Percentiles rank a stretch among this genome's conserved stretches.
Evolutionary conservation across 2,329 filamentous ascomycete genomes (phyloP).

Genomic region (Lachnum nothofagi): DNA sequence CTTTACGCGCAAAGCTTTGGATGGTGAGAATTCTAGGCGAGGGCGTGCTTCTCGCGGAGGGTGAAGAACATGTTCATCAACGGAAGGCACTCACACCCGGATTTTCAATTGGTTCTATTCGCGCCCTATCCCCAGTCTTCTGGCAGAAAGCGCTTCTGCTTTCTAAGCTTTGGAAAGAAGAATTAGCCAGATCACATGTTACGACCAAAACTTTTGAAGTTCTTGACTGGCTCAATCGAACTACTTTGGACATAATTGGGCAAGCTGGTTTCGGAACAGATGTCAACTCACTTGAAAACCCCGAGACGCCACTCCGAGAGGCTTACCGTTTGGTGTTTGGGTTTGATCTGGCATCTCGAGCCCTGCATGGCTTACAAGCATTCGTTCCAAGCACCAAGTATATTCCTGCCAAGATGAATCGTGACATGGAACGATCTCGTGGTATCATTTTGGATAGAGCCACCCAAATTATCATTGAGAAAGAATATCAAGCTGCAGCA

Average conservation of each 20-base stretch:
- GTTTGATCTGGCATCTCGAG: conserved; percentile 43
- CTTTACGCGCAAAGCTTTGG: conserved; percentile 46
- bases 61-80: conserved; percentile 45
- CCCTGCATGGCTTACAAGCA: conserved; percentile 45
- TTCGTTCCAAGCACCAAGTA: conserved; percentile 40
- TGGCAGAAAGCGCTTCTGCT: conserved; percentile 63
- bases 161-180: conserved; percentile 41
- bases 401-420: conserved; percentile 59
- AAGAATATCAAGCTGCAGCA: conserved; percentile 55
- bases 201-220: conserved; percentile 29
- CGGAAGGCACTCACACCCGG: conserved; percentile 73
- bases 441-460: conserved; percentile 57
- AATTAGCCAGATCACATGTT: conserved; percentile 44
- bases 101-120: conserved; percentile 76
- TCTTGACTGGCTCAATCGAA: conserved; percentile 55
- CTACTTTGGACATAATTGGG: conserved; percentile 70
- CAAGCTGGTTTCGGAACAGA: conserved; percentile 64
- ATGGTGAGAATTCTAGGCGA: conserved; percentile 62
- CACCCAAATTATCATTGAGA: conserved; percentile 54
- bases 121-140: conserved; percentile 75
- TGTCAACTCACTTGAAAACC: conserved; percentile 60
- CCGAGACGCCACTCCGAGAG: conserved; percentile 51
- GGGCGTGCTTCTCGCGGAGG: conserved; percentile 75
- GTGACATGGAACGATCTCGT: conserved; percentile 60
- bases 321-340: conserved; percentile 48